Conservation (phyloP, 2,329 filamentous ascomycete genomes). For the Atkinsonella hypoxylon region DNA sequence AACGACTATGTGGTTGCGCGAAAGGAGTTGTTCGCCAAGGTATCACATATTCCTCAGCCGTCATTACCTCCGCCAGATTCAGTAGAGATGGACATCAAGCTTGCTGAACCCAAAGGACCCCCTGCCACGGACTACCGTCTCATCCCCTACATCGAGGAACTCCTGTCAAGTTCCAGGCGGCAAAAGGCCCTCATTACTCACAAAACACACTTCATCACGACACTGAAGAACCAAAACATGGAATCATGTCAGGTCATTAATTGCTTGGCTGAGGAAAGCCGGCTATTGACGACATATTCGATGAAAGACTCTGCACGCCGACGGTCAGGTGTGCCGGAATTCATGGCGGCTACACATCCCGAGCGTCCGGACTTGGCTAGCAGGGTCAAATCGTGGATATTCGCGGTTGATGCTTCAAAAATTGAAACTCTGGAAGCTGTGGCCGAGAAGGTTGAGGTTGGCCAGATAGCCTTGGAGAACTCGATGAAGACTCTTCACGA, state of each 20-base stretch:
- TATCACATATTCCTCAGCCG: constrained; percentile 22
- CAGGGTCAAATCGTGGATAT: constrained; percentile 45
- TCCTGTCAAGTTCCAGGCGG: constrained; percentile 39
- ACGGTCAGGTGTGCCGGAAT: constrained; percentile 32
- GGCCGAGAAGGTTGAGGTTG: constrained; percentile 46
- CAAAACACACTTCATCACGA: constrained; percentile 42
- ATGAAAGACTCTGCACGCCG: constrained; percentile 23
- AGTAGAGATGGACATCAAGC: constrained; percentile 4
- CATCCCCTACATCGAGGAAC: constrained; percentile 41
- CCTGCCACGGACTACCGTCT: constrained; percentile 30
- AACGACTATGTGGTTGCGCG: constrained; percentile 37
- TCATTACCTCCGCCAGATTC: constrained; percentile 8
- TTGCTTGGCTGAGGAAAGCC: constrained; percentile 49
- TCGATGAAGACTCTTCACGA: constrained; percentile 38
- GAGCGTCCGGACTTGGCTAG: constrained; percentile 28
- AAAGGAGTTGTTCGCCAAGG: constrained; percentile 30
- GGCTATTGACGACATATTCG: constrained; percentile 42
- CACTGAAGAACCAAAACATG: constrained; percentile 38
- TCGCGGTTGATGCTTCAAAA: constrained; percentile 47
- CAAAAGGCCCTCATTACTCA: constrained; percentile 47
- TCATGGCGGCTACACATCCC: constrained; percentile 23
- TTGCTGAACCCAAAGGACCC: constrained; percentile 9
- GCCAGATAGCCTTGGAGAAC: constrained; percentile 42
- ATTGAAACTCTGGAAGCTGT: constrained; percentile 45
- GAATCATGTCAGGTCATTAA: constrained; percentile 38